Percentiles rank a stretch among this genome's conserved stretches.
phyloP scores from a whole-genome alignment of 2,329 filamentous ascomycete species.

The Juglanconis sp. region DNA sequence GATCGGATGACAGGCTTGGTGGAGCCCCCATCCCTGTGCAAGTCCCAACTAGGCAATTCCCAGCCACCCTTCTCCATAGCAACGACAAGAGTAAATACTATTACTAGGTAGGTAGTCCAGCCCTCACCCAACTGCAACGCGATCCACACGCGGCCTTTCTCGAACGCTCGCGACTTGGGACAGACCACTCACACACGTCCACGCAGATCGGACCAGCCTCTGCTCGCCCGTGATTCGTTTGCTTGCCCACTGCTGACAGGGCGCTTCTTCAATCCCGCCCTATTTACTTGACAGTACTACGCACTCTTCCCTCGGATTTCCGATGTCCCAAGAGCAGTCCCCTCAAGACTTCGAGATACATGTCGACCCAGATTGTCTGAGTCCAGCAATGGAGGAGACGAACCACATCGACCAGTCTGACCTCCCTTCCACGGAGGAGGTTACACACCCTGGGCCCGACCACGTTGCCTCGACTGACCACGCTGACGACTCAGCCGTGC shows the following conservation, averaged over 20 bases:
- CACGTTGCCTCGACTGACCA: slow-evolving; percentile 1
- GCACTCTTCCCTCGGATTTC: background rate
- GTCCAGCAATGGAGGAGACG: slow-evolving; percentile 34
- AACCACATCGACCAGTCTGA: slow-evolving; percentile 11
- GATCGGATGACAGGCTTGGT: no score
- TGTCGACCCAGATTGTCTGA: slow-evolving; percentile 44
- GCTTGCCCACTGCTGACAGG: background rate
- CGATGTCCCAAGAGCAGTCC: slow-evolving; percentile 17
- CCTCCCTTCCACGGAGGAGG: slow-evolving; percentile 2
- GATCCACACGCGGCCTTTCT: background rate
- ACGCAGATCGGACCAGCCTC: slow-evolving; percentile 12
- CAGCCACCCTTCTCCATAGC: slow-evolving; percentile 16
- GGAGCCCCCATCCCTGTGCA: background rate
- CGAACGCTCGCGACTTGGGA: background rate
- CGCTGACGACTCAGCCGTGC: background rate
- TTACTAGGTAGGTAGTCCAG: background rate
- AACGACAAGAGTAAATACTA: slow-evolving; percentile 15
- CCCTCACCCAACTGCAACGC: no score
- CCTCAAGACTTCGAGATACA: slow-evolving; percentile 47
- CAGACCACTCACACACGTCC: slow-evolving; percentile 10
- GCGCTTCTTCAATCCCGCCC: background rate
- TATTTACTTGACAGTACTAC: background rate
- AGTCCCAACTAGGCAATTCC: slow-evolving; percentile 24
- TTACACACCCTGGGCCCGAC: background rate
- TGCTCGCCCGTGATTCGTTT: slow-evolving; percentile 4